Base-by-base conservation (phyloP, 306 rosid species). In the Morella rubra region DNA sequence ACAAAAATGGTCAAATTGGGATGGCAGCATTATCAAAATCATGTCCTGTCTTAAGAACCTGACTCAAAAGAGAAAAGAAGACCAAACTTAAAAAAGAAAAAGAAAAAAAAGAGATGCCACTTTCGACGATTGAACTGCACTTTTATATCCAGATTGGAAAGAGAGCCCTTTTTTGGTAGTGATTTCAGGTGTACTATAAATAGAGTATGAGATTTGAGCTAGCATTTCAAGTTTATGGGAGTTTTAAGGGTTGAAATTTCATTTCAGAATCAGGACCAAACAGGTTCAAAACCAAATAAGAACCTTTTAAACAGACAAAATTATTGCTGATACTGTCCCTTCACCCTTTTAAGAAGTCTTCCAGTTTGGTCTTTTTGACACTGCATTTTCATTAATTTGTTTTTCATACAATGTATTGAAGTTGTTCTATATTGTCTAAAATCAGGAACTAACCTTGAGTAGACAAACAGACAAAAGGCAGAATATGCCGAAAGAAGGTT, bases 401-500 rank as follows among this genome's bases (percentile, higher is more conserved):
- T 42, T 64, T 11, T 64, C 45, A 42, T 5, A 8, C 15, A 41
- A 42, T 64, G 47, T 19, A 41, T 49, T 18, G 42, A 42, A 44
- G 19, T 65, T 42, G 15, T 58, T 22, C 40, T 22, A 22, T 22
- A 58, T 22, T 22, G 32, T 58, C 10, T 4, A 7, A 16, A 52
- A 5, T 52, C 13, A 7, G 58, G 19, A 52, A 52, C 18, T 15
- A 7, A 14, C 58, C 58, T 52, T 12, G 2, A 15, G 9, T 2
- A 19, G 58, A 2, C 8, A 58, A 22, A 22, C 64, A 22, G 22
- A 58, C 40, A 44, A 20, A 37, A 16, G 56, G 52, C 53, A 67
- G 73, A 49, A n/a, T 13, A 40, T 49, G 42, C 11, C 52, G 32
- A 6, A 55, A 47, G 76, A 65, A 65, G 71, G 73, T 77, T 76